phyloP scores from a whole-genome alignment of 2,329 filamentous ascomycete species.

The Colletotrichum plurivorum region DNA sequence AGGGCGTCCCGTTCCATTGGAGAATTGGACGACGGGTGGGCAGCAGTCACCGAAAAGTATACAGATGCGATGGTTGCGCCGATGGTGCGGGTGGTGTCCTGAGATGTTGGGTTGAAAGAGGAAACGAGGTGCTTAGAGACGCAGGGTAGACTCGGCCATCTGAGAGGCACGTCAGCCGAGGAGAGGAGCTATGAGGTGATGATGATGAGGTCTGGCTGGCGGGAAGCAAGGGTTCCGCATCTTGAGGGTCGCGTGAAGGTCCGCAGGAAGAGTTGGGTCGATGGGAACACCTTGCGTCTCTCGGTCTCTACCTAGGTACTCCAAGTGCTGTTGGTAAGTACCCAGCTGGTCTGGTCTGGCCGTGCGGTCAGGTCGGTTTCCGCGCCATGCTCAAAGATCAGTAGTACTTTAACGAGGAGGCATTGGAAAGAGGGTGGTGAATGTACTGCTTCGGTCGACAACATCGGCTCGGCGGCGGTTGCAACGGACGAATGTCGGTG shows the following conservation, averaged over 20 bases:
- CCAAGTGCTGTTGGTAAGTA: neutral
- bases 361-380: no score
- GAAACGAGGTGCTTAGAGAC: slow-evolving; percentile 1
- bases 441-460: no score
- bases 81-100: slow-evolving; percentile 3
- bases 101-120: slow-evolving; percentile 19
- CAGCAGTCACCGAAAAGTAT: slow-evolving; percentile 18
- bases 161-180: slow-evolving; percentile 17
- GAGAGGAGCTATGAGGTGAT: slow-evolving; percentile 34
- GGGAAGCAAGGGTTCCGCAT: slow-evolving; percentile 24
- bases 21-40: slow-evolving; percentile 30
- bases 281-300: slow-evolving; percentile 10
- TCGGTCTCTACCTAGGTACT: neutral
- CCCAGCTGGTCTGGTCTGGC: no score
- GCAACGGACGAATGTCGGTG: slow-evolving; percentile 10
- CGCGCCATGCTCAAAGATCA: no score
- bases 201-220: slow-evolving; percentile 26
- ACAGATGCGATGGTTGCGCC: slow-evolving; percentile 18
- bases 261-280: slow-evolving; percentile 9
- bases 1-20: slow-evolving; percentile 33
- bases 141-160: slow-evolving; percentile 18
- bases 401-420: no score
- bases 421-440: no score
- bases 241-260: neutral
- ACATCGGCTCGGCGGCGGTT: slow-evolving; percentile 4